Percentiles rank a stretch among this genome's conserved stretches.
Evolutionary conservation across 768 basidiomycete genomes (phyloP).

Genomic region (Cyclocybe cylindracea): DNA sequence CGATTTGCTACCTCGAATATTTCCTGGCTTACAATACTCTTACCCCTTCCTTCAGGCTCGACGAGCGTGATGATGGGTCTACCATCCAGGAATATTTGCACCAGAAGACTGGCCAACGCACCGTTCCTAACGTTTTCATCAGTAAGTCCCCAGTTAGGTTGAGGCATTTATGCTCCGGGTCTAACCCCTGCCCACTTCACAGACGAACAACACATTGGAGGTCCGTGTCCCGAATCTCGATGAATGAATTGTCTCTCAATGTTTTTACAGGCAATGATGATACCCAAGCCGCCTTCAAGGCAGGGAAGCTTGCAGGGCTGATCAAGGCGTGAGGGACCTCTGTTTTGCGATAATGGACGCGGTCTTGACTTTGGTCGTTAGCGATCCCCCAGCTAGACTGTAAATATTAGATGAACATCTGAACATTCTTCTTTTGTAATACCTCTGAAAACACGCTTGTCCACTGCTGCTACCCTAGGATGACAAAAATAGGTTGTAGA

Average conservation of each 20-base stretch:
- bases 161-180: neutral
- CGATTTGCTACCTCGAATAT: neutral
- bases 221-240: conserved; percentile 25
- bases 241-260: neutral
- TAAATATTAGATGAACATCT: neutral
- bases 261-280: conserved; percentile 38
- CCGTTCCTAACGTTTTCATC: conserved; percentile 81
- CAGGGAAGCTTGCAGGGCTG: conserved; percentile 28
- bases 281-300: conserved; percentile 28
- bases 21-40: neutral
- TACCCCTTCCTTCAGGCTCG: conserved; percentile 44
- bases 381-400: conserved; percentile 2
- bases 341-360: neutral
- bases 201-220: conserved; percentile 60
- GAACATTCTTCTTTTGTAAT: too few species aligned
- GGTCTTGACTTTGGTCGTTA: neutral
- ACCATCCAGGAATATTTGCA: conserved; percentile 68
- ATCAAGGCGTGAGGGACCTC: conserved; percentile 28
- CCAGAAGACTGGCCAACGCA: conserved; percentile 64
- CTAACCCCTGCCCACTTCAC: neutral
- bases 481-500: neutral
- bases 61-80: conserved; percentile 54
- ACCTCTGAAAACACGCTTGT: too few species aligned
- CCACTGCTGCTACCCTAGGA: too few species aligned
- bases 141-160: conserved; percentile 38